phyloP scores from a whole-genome alignment of 2,329 filamentous ascomycete genomes.

The Emericellopsis atlantica region DNA sequence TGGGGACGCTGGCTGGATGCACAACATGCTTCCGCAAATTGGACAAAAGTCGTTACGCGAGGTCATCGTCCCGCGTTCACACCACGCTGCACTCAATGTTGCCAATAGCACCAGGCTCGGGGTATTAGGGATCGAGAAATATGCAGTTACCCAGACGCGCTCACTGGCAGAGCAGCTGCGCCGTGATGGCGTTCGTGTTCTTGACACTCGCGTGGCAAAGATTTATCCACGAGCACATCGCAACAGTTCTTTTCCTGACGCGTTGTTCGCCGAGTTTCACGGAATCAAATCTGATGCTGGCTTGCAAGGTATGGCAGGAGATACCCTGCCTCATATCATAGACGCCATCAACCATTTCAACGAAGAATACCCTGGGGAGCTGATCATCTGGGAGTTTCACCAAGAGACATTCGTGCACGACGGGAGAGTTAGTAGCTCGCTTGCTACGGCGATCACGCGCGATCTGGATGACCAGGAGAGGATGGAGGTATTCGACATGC shows the following conservation, averaged over 20 bases:
- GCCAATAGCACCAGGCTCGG: neutral
- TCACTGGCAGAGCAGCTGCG: constrained; percentile 12
- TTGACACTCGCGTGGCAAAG: constrained; percentile 1
- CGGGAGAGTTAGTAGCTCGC: neutral
- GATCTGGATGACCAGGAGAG: constrained; percentile 1
- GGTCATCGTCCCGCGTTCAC: constrained; percentile 16
- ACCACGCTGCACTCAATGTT: constrained; percentile 16
- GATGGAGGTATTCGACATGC: constrained; percentile 7
- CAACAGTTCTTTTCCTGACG: neutral
- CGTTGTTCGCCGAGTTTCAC: constrained; percentile 3
- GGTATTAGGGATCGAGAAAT: constrained; percentile 5
- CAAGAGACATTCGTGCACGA: neutral
- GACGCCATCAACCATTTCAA: constrained; percentile 15
- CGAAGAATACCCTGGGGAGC: constrained; percentile 14
- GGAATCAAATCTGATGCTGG: no score
- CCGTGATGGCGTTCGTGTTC: constrained; percentile 8
- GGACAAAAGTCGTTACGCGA: constrained; percentile 14
- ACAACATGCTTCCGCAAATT: constrained; percentile 10
- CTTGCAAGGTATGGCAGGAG: constrained; percentile 4
- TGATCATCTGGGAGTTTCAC: constrained; percentile 19
- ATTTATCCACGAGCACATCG: neutral
- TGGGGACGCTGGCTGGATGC: constrained; percentile 15
- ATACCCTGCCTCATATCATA: constrained; percentile 10
- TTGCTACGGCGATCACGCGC: no score
- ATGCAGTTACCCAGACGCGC: constrained; percentile 11